Evolutionary conservation across 176 grass and related monocot genomes (phyloP).

Genomic region (Bonia amplexicaulis): DNA sequence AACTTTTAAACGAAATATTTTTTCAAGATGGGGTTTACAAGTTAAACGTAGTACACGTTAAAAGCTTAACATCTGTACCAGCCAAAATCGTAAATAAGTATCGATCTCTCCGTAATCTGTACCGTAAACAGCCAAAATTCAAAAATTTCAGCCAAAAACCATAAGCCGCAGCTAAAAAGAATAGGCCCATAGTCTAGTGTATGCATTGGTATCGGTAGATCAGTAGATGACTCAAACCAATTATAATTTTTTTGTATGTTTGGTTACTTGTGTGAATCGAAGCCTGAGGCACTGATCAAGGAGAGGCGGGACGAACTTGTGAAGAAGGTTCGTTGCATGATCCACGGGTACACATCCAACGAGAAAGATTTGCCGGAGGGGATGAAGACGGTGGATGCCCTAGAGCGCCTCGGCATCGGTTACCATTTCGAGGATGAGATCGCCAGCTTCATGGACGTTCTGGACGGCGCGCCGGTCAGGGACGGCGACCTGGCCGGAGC

Average conservation of each 20-base stretch:
- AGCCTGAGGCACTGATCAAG: neutral
- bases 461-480: neutral
- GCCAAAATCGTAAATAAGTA: no score
- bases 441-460: neutral
- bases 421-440: slow-evolving; percentile 19
- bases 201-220: no score
- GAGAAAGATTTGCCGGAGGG: neutral
- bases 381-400: slow-evolving; percentile 1
- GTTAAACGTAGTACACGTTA: no score
- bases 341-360: neutral
- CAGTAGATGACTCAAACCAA: neutral
- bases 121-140: no score
- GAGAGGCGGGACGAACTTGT: neutral
- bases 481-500: neutral
- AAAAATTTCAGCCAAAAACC: no score
- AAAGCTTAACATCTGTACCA: no score
- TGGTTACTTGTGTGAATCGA: neutral
- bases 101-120: no score
- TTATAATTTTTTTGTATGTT: neutral
- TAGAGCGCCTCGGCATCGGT: slow-evolving; percentile 8
- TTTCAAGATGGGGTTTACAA: no score
- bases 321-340: neutral
- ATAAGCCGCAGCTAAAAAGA: no score
- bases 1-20: no score
- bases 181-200: no score